A percentile compares a stretch with the other conserved stretches of the same genome.
phyloP scores from a whole-genome alignment of 345 rosid species.

The Eucalyptus cloeziana region DNA sequence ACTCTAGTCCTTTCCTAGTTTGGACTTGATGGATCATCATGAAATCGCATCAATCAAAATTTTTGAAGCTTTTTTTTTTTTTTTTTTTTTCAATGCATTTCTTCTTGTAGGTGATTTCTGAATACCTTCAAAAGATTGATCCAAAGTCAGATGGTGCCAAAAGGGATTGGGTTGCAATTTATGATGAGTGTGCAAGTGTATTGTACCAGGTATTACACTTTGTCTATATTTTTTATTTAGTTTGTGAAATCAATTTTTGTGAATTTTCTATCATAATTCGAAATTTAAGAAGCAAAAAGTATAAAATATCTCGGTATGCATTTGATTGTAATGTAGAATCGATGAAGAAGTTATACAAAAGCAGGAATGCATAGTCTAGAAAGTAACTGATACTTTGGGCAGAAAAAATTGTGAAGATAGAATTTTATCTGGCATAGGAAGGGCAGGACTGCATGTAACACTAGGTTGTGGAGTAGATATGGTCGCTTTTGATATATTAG shows the following conservation, averaged over 20 bases:
- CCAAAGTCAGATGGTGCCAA: conserved; percentile 99
- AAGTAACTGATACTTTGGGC: not conserved
- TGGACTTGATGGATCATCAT: not conserved
- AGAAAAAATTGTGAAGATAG: not conserved
- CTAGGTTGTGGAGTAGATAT: not conserved
- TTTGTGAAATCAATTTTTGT: not conserved
- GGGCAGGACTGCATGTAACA: not conserved
- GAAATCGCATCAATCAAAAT: not conserved
- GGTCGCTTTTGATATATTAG: not conserved
- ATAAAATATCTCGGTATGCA: not conserved
- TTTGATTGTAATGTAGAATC: not conserved
- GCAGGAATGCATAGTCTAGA: not conserved
- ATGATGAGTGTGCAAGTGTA: conserved; percentile 96
- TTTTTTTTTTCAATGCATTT: not conserved
- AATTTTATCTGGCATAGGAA: not conserved
- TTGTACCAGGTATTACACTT: conserved; percentile 55
- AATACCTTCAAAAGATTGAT: conserved; percentile 93
- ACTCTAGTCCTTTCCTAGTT: not conserved
- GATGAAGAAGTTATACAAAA: not conserved
- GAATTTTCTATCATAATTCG: not conserved
- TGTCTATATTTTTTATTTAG: not conserved
- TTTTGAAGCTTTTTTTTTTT: not conserved
- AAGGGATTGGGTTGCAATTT: conserved; percentile 99
- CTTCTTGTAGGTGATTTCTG: conserved; percentile 71
- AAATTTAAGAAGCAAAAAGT: not conserved